Base-by-base conservation (phyloP, 768 basidiomycete species). In the Xerocomus potaroensis region DNA sequence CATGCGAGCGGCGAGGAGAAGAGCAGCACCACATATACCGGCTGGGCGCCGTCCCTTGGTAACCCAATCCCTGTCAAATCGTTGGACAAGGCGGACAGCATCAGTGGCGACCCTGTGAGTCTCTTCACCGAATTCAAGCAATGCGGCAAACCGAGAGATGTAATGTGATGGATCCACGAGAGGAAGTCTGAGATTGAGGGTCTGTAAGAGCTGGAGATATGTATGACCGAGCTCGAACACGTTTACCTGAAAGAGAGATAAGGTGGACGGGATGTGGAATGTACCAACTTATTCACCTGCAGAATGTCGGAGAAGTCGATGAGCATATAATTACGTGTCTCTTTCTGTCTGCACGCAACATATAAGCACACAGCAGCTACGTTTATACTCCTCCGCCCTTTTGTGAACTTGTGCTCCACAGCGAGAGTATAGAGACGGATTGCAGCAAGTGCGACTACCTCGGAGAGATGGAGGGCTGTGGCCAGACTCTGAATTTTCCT, bases 271-370 rank as follows among this genome's bases (percentile, higher is more conserved):
- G 1, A 32, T n/a, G 8, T 35, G 40, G 27, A 21, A 34, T 16
- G 18, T 1, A 14, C 32, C 23, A 50, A 27, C 16, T 1, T 4
- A 55, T 64, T 51, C 55, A 87, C 94, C 72, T 91, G 87, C 4
- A 99, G 78, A 32, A 94, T 73, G 62, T 98, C 95, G n/a, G 91
- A 91, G 59, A 99, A 98, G 69, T 99, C 96, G 52, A 99, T 98
- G 21, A 99, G 80, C 96, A 98, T 98, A 65, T 94, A 90, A 47
- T 85, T 91, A 43, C 86, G 71, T 0, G 90, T 91, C 67, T 95
- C 90, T 58, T 87, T 88, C 67, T 93, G 84, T 49, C 95, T 69
- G 62, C 93, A 95, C 3, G 93, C 91, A 34, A 95, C 81, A 62
- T 99, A 98, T 37, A 98, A 76, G 63, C 96, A 99, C 33, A 94